Evolutionary conservation across 805 yeast species (phyloP), one percentile per base, ranked within the genome.

Genomic region (Pichia pseudocactophila): DNA sequence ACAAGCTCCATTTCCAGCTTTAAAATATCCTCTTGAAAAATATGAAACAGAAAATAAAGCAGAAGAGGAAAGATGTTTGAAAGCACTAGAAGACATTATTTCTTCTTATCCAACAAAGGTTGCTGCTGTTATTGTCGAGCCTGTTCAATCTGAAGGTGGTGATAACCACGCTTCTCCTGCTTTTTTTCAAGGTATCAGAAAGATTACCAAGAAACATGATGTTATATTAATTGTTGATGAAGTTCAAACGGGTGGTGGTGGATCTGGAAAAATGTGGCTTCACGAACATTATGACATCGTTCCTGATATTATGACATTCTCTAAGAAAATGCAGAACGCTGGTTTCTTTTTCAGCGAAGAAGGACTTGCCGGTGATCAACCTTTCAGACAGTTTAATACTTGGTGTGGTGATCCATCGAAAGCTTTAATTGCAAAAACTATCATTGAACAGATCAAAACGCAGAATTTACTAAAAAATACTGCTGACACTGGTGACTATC

Each of bases 11-110:
- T 89, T 80, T 70, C 97, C 97, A 50, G 54, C 73, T 40, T 80
- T 86, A 65, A 69, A 80, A 63, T 89, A 87, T 64, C 97, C 97
- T 45, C 73, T 88, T 57, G 89, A 78, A 43, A 71, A 75, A 40
- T 58, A 78, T 59, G 76, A 58, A 34, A 78, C 69, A 37, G 78
- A 67, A 47, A 74, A 74, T 52, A 60, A 55, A 39, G 61, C 53
- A 8, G 78, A 74, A 55, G 80, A 74, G 49, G 63, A 61, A 32
- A 59, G 68, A 19, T 73, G 78, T 47, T 62, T 74, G 48, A 63
- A 55, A 7, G 69, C 56, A 32, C 62, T 74, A 37, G 78, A 73
- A 49, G 47, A 53, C 3, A 57, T 66, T 30, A 55, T 71, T 49
- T 50, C 57, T 36, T 54, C 59, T 35, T 65, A 66, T 48, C 70